Base-by-base conservation (phyloP, 2,329 filamentous ascomycete species). In the Sarocladium brachiariae region DNA sequence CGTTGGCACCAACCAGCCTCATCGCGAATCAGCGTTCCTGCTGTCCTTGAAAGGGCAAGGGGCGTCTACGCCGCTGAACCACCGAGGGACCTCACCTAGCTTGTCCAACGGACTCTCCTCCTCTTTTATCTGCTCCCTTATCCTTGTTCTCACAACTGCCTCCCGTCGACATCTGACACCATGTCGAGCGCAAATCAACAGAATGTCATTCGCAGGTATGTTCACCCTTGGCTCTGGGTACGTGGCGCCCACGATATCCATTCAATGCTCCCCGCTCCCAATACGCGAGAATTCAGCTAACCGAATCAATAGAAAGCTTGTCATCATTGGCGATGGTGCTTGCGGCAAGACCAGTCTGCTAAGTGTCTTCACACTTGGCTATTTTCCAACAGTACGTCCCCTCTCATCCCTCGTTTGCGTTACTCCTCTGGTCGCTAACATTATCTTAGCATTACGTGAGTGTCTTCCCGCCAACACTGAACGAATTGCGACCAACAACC, bases 271-370 rank as follows among this genome's bases (percentile, higher is more conserved):
- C 9, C 18, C 18, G 21, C 39, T 8, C 8, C 23, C n/a, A 27
- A 25, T 7, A 19, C 35, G 13, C 4, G 7, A n/a, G 16, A 10
- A 45, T 45, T 11, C 4, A n/a, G 43, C 43, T 47, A 10, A 47
- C 16, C 16, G 9, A 11, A 4, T 19, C n/a, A 10, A 16, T 65
- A 96, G 91, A 76, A 96, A 96, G 74, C 78, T 96, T 64, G 91
- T 96, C 63, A 96, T 96, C 60, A 96, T 96, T 62, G 91, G 91
- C 55, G 91, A 96, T 65, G 93, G 93, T 75, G 93, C 93, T 59
- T 99, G 93, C 71, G 93, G 93, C 63, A 99, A 99, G 77, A 99
- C 93, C 49, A 95, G 89, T 82, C 74, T 99, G 62, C 76, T 99
- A 58, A 96, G 91, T 67, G 93, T 99, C 59, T 99, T 99, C 70